Evolutionary conservation across 2,329 filamentous ascomycete genomes (phyloP).

Genomic region (Paecilomyces formosus): DNA sequence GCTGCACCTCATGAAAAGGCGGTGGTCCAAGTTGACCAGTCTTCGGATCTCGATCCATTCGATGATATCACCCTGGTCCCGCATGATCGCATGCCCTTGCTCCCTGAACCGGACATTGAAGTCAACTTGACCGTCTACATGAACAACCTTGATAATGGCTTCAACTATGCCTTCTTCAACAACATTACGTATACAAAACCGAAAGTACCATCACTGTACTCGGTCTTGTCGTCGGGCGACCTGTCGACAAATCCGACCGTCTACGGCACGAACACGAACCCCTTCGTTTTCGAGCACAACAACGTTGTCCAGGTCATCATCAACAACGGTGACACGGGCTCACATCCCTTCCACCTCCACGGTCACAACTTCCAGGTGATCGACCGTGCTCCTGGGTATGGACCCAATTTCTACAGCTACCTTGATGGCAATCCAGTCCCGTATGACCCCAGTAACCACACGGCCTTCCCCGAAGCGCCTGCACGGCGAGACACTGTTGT

Average conservation of each 20-base stretch:
- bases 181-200: constrained; percentile 65
- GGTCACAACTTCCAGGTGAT: constrained; percentile 62
- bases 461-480: constrained; percentile 46
- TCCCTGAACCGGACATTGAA: constrained; percentile 49
- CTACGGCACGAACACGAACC: constrained; percentile 59
- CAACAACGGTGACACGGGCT: constrained; percentile 35
- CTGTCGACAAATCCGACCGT: constrained; percentile 49
- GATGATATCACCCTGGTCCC: constrained; percentile 70
- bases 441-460: constrained; percentile 17
- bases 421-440: constrained; percentile 28
- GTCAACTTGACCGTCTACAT: constrained; percentile 58
- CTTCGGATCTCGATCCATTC: constrained; percentile 53
- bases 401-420: constrained; percentile 49
- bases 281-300: constrained; percentile 32
- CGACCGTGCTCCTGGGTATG: constrained; percentile 48
- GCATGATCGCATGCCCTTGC: constrained; percentile 55
- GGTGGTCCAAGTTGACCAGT: constrained; percentile 14
- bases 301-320: constrained; percentile 37
- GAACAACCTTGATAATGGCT: constrained; percentile 62
- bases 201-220: constrained; percentile 72
- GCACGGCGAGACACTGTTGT: constrained; percentile 64
- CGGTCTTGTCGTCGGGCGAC: constrained; percentile 53
- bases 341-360: constrained; percentile 47
- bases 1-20: constrained; percentile 34
- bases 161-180: constrained; percentile 65